Conservation (phyloP, 2,329 filamentous ascomycete species). For the Cladosporium sp. region DNA sequence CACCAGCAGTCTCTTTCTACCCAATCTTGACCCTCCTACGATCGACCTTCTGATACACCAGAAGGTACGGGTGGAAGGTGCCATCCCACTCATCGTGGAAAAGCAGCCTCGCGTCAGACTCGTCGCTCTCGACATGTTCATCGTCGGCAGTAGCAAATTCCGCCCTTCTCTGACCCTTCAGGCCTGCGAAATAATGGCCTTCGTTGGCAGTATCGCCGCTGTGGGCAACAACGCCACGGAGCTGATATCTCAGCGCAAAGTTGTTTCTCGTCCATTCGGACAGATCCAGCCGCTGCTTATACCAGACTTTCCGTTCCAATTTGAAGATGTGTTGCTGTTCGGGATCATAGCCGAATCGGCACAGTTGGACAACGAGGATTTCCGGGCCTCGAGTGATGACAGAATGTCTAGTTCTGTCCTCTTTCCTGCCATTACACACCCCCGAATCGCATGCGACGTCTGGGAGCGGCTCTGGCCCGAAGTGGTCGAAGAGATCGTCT, state of each 20-base stretch:
- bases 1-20: too few relatives aligned
- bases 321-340: neutral
- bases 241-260: neutral
- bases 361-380: slow-evolving; percentile 13
- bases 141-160: neutral
- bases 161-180: slow-evolving; percentile 18
- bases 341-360: slow-evolving; percentile 4
- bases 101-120: too few relatives aligned
- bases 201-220: neutral
- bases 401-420: neutral
- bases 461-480: neutral
- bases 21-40: neutral
- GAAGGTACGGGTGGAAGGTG: neutral
- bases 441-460: neutral
- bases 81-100: too few relatives aligned
- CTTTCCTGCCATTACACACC: neutral
- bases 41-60: slow-evolving; percentile 8
- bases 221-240: slow-evolving; percentile 14
- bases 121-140: neutral
- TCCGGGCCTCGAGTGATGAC: slow-evolving; percentile 12
- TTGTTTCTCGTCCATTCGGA: neutral
- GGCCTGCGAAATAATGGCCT: slow-evolving; percentile 17
- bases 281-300: neutral
- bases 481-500: too few relatives aligned
- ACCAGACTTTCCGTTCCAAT: too few relatives aligned